phyloP scores from a whole-genome alignment of 2,329 filamentous ascomycete genomes.

The Ceratocystis destructans region DNA sequence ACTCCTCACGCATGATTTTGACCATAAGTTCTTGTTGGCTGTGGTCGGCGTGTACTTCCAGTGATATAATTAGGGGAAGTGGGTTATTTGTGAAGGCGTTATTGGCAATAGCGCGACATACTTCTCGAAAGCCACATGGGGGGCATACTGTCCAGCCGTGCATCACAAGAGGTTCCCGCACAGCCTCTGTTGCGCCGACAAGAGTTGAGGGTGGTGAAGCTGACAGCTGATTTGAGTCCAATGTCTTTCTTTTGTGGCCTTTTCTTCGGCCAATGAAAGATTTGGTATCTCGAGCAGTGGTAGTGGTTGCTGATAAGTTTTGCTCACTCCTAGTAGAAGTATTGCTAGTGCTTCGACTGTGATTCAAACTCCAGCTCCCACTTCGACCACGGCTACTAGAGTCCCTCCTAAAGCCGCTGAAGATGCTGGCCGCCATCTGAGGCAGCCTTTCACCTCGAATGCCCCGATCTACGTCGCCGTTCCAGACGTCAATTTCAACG shows the following conservation, averaged over 20 bases:
- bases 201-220: not conserved
- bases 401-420: conserved; percentile 27
- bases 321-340: not conserved
- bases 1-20: conserved; percentile 81
- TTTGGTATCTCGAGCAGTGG: not conserved
- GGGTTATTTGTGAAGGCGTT: conserved; percentile 62
- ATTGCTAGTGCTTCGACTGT: conserved; percentile 3
- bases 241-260: not conserved
- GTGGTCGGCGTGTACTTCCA: conserved; percentile 74
- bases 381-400: conserved; percentile 10
- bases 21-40: conserved; percentile 89
- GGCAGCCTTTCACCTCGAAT: conserved; percentile 36
- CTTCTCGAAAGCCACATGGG: conserved; percentile 74
- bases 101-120: conserved; percentile 66
- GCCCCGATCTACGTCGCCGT: conserved; percentile 45
- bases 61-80: conserved; percentile 76
- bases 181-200: not conserved
- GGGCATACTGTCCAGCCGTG: conserved; percentile 75
- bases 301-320: not conserved
- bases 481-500: conserved; percentile 92
- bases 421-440: conserved; percentile 32
- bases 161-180: conserved; percentile 59
- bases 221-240: not conserved
- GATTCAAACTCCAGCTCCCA: not conserved
- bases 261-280: not conserved